A percentile compares a stretch with the other conserved stretches of the same genome.
Conservation (phyloP, 2,329 filamentous ascomycete genomes). For the Colletotrichum phormii region DNA sequence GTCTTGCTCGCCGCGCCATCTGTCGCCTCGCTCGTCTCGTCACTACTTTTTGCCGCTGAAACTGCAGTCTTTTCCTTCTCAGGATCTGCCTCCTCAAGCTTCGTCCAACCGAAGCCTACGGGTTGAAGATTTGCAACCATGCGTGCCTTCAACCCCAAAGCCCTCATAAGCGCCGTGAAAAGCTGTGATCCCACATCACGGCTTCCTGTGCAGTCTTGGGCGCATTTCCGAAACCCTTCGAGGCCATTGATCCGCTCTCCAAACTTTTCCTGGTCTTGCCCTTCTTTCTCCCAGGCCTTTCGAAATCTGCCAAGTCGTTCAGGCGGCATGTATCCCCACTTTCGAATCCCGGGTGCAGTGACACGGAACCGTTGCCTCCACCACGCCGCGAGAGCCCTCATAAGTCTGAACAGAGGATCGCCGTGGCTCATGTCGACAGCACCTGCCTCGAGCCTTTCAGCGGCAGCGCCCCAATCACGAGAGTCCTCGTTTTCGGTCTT, state of each 20-base stretch:
- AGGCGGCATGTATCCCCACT: slow-evolving; percentile 88
- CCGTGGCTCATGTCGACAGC: slow-evolving; percentile 82
- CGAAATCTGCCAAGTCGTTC: slow-evolving; percentile 79
- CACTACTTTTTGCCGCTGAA: slow-evolving; percentile 4
- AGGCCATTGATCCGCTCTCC: slow-evolving; percentile 80
- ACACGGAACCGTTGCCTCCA: slow-evolving; percentile 89
- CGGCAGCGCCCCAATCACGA: slow-evolving; percentile 79
- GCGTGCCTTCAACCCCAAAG: slow-evolving; percentile 82
- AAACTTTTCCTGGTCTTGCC: slow-evolving; percentile 71
- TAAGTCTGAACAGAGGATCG: slow-evolving; percentile 81
- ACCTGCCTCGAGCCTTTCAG: slow-evolving; percentile 76
- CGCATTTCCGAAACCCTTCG: slow-evolving; percentile 75
- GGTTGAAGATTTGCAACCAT: slow-evolving; percentile 89
- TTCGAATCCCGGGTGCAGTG: slow-evolving; percentile 84
- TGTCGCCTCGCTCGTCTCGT: slow-evolving; percentile 34
- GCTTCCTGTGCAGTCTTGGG: slow-evolving; percentile 80
- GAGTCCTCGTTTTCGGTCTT: slow-evolving; percentile 45
- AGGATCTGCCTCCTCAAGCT: slow-evolving; percentile 79
- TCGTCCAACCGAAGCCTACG: slow-evolving; percentile 90
- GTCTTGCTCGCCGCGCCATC: not conserved
- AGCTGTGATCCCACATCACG: slow-evolving; percentile 90
- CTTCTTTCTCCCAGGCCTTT: slow-evolving; percentile 74
- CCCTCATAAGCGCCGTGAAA: slow-evolving; percentile 86
- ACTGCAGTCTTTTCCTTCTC: slow-evolving; percentile 50
- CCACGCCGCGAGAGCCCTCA: slow-evolving; percentile 82